Evolutionary conservation across 768 basidiomycete species (phyloP).

Genomic region (Boletales sp.): DNA sequence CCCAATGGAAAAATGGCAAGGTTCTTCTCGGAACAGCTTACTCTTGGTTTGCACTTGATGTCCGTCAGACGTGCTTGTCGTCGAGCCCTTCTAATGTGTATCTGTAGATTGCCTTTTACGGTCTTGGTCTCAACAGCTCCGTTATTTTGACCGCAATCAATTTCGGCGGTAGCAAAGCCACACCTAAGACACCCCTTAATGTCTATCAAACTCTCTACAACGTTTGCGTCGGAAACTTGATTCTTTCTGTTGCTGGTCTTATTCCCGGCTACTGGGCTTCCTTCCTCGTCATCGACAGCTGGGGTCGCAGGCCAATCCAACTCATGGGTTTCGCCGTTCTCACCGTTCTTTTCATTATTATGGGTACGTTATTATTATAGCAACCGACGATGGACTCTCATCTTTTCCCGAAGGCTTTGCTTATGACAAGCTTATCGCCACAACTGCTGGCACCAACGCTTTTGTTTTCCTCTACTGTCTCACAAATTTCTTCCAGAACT

Average conservation of each 20-base stretch:
- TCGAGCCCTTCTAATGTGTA: background rate
- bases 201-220: slow-evolving; percentile 62
- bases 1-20: slow-evolving; percentile 75
- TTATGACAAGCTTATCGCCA: slow-evolving; percentile 53
- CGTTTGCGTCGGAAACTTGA: slow-evolving; percentile 69
- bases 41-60: slow-evolving; percentile 88
- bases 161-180: slow-evolving; percentile 41
- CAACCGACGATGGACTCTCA: background rate
- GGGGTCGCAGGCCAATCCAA: slow-evolving; percentile 83
- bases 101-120: slow-evolving; percentile 78
- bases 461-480: slow-evolving; percentile 85
- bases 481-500: slow-evolving; percentile 90
- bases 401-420: slow-evolving; percentile 50
- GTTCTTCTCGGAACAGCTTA: slow-evolving; percentile 73
- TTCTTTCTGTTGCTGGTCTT: slow-evolving; percentile 73
- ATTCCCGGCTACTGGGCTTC: slow-evolving; percentile 70
- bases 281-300: slow-evolving; percentile 64
- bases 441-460: slow-evolving; percentile 40
- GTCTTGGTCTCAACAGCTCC: slow-evolving; percentile 79
- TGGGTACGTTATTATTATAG: slow-evolving; percentile 46
- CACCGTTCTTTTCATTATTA: slow-evolving; percentile 60
- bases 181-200: slow-evolving; percentile 27
- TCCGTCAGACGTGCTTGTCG: slow-evolving; percentile 30
- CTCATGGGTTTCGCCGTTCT: slow-evolving; percentile 72
- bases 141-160: slow-evolving; percentile 74